Evolutionary conservation across 2,329 filamentous ascomycete genomes (phyloP).

Genomic region (Sporothrix phasma): DNA sequence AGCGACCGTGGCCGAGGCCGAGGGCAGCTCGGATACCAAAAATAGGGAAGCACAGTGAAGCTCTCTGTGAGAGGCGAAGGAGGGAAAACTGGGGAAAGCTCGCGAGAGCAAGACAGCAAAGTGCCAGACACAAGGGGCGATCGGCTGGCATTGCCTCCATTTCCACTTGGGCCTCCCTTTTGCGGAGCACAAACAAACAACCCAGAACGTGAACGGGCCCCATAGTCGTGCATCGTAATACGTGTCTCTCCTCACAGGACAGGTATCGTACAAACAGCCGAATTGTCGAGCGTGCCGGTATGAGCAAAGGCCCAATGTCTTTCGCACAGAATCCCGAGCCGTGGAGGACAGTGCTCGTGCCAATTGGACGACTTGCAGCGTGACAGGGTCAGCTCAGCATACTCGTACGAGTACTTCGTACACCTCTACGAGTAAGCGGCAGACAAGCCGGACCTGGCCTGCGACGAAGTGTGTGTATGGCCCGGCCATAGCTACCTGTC

Average conservation of each 20-base stretch:
- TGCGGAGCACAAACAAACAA: neutral
- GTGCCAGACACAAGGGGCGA: neutral
- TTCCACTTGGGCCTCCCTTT: neutral
- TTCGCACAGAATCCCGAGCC: neutral
- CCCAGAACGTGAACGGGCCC: neutral
- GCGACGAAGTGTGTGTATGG: neutral
- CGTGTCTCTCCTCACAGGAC: neutral
- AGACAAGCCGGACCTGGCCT: neutral
- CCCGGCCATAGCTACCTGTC: slow-evolving; percentile 2
- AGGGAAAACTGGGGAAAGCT: slow-evolving; percentile 9
- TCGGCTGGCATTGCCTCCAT: neutral
- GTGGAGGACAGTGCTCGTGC: neutral
- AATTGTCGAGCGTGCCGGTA: neutral
- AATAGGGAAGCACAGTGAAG: neutral
- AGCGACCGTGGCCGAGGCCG: slow-evolving; percentile 7
- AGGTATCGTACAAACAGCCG: neutral
- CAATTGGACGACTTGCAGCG: neutral
- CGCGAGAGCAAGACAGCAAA: neutral
- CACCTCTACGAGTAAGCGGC: too few relatives aligned
- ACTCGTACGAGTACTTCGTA: too few relatives aligned
- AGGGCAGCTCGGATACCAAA: neutral
- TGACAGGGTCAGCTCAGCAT: neutral
- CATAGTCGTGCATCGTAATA: slow-evolving; percentile 2
- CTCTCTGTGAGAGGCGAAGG: neutral
- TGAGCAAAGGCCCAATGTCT: neutral